Evolutionary conservation across 1,284 basidiomycete species (phyloP).

Genomic region (Trichosporon ovoides): DNA sequence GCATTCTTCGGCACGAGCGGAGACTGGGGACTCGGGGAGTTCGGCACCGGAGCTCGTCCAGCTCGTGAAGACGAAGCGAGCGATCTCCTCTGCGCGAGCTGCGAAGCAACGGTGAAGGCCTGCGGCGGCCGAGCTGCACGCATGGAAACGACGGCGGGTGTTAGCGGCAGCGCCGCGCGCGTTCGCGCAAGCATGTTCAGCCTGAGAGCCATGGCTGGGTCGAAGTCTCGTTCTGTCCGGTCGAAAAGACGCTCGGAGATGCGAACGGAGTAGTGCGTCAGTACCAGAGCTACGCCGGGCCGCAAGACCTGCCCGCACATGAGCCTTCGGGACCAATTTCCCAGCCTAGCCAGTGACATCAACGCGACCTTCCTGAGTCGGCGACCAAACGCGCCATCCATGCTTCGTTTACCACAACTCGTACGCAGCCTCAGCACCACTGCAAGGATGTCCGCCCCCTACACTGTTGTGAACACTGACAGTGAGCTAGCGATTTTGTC

Average conservation of each 20-base stretch:
- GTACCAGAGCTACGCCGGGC: too few species aligned
- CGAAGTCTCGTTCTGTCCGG: too few species aligned
- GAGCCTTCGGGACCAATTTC: neutral
- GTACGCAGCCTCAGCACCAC: constrained; percentile 10
- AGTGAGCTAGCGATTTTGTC: too few species aligned
- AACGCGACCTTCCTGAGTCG: neutral
- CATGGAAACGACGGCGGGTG: too few species aligned
- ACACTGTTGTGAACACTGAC: constrained; percentile 46
- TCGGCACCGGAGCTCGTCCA: constrained; percentile 8
- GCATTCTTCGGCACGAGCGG: constrained; percentile 13
- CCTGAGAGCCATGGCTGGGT: neutral
- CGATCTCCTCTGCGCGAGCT: too few species aligned
- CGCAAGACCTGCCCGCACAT: too few species aligned
- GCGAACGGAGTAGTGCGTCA: too few species aligned
- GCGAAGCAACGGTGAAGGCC: too few species aligned
- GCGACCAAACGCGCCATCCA: neutral
- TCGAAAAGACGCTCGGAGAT: too few species aligned
- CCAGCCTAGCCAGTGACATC: neutral
- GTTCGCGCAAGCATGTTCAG: neutral
- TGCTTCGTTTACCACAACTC: constrained; percentile 5
- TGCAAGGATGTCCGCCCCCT: constrained; percentile 37
- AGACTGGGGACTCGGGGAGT: constrained; percentile 8
- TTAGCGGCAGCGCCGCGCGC: neutral
- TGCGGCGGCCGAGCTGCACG: too few species aligned
- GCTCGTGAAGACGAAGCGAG: neutral